Evolutionary conservation across 495 filamentous ascomycete species (phyloP).

Genomic region (Articulospora tetracladia): DNA sequence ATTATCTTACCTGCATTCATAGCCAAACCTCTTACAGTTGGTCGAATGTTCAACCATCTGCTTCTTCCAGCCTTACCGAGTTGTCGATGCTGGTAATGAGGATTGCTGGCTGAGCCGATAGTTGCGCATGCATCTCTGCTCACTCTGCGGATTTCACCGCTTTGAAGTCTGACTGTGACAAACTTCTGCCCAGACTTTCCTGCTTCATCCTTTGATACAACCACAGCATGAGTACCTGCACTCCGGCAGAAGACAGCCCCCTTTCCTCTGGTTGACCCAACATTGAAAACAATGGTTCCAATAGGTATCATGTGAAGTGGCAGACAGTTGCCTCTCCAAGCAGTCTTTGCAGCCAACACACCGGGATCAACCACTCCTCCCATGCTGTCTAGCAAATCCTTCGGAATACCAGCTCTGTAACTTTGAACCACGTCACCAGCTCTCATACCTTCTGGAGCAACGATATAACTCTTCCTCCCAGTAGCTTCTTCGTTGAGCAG

Average conservation of each 20-base stretch:
- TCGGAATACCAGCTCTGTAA: conserved; percentile 83
- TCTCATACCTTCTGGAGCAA: conserved; percentile 89
- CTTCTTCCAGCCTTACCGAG: conserved; percentile 92
- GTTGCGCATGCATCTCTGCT: conserved; percentile 91
- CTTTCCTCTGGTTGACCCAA: conserved; percentile 69
- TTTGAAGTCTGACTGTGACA: conserved; percentile 80
- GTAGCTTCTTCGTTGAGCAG: conserved; percentile 69
- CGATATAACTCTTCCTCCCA: conserved; percentile 74
- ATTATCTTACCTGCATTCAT: conserved; percentile 83
- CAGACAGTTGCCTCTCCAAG: conserved; percentile 91
- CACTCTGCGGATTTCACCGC: conserved; percentile 84
- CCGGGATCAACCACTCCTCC: conserved; percentile 88
- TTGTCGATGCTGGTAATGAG: conserved; percentile 81
- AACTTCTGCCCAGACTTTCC: conserved; percentile 45
- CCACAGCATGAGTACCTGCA: conserved; percentile 84
- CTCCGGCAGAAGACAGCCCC: conserved; percentile 89
- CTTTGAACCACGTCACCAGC: conserved; percentile 89
- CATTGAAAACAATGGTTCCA: conserved; percentile 84
- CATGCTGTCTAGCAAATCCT: conserved; percentile 81
- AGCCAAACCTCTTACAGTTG: conserved; percentile 91
- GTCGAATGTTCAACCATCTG: conserved; percentile 88
- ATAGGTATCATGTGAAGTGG: conserved; percentile 92
- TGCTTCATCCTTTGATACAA: conserved; percentile 74
- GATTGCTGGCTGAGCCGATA: conserved; percentile 88
- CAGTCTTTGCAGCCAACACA: conserved; percentile 90